These are phyloP conservation scores for Colletotrichum abscissum DNA, from an alignment of 2,329 filamentous ascomycete species.

Conservation along the genomic window DNA sequence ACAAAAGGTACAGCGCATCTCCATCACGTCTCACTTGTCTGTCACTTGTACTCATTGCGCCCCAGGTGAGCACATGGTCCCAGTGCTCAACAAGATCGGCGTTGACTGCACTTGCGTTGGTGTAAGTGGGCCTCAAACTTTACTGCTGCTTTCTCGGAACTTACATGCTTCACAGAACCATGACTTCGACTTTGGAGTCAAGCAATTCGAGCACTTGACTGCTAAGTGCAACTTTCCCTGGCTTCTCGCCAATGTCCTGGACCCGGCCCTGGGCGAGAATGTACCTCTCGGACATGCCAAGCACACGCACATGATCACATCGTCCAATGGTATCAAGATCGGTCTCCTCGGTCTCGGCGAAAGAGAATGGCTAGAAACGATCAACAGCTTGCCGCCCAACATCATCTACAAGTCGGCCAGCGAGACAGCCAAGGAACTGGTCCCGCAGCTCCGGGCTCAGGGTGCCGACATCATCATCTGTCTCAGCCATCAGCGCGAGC, in stretches of 20 bases:
- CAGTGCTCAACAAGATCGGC: constrained; percentile 80
- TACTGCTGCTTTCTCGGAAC: constrained; percentile 30
- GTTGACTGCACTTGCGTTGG: constrained; percentile 87
- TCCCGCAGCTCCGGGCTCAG: constrained; percentile 77
- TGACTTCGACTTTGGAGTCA: constrained; percentile 90
- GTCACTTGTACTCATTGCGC: background rate
- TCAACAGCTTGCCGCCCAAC: constrained; percentile 85
- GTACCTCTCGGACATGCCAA: constrained; percentile 81
- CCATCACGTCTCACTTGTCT: background rate
- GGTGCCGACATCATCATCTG: constrained; percentile 88
- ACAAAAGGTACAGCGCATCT: constrained; percentile 74
- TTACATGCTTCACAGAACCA: constrained; percentile 71
- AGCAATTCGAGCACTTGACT: constrained; percentile 80
- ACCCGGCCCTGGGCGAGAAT: constrained; percentile 81
- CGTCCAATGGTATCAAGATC: constrained; percentile 86
- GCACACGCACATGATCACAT: constrained; percentile 80
- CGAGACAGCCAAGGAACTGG: constrained; percentile 79
- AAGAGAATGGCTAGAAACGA: constrained; percentile 88
- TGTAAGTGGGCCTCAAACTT: constrained; percentile 58
- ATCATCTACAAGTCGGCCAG: constrained; percentile 85
- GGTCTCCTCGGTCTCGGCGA: constrained; percentile 89
- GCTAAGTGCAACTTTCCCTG: constrained; percentile 86
- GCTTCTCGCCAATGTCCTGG: constrained; percentile 89
- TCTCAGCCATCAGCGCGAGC: constrained; percentile 86
- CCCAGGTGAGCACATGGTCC: constrained; percentile 84